Base-by-base conservation (phyloP, 345 rosid species). In the Boechera stricta region DNA sequence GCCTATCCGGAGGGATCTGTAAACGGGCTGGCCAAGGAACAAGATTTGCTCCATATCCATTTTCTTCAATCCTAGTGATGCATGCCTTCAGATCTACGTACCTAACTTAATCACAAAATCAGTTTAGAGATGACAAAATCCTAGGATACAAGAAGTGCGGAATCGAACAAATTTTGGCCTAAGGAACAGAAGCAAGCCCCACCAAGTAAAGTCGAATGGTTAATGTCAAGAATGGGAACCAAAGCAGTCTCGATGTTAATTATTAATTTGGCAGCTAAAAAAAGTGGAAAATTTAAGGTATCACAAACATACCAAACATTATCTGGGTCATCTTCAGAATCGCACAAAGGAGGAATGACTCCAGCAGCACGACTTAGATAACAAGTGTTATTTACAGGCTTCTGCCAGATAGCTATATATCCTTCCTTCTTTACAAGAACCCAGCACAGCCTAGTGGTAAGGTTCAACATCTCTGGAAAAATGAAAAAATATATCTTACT, bases 391-490 rank as follows among this genome's bases (percentile, higher is more conserved):
- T 91, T 86, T 38, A 69, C 53, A 57, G 99, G 97, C 78, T 95
- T 92, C 84, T 83, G 84, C 99, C 99, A 92, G 69, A 95, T 81
- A 69, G 99, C 97, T 83, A 95, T 82, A 73, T 92, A 93, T 62
- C 99, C 98, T 81, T 88, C 99, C 86, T 85, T 95, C 87, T 93
- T 95, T 24, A 95, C 87, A 65, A 92, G 94, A 72, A 82, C 82
- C 99, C 99, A 95, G 86, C 99, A 95, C 57, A 95, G 93, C 45
- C 87, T 90, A 57, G 83, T 85, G 16, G 97, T 92, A 72, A 95
- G 92, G 76, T 90, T 83, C 61, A 95, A 81, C 99, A 95, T 95
- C 86, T 87, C 99, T 95, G 93, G 59, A 73, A 66, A 71, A 32
- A 80, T 31, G n/a, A 47, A 76, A 78, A 63, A 18, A 63, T 32